Evolutionary conservation across 805 yeast species (phyloP), one percentile per base, ranked within the genome.

Genomic region (Ogataea minuta): DNA sequence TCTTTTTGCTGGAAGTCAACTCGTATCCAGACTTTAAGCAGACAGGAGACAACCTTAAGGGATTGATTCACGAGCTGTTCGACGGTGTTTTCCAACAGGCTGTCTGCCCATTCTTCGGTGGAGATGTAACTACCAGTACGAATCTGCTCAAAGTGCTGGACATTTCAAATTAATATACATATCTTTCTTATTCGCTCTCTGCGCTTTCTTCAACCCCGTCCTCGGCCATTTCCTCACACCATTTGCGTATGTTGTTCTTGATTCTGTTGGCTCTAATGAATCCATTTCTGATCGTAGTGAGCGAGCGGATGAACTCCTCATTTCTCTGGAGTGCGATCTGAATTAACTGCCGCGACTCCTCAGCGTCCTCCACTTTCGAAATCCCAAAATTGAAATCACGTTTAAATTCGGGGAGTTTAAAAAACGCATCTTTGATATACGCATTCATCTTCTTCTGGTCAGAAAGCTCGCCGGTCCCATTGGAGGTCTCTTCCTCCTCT

Each of bases 11-110:
- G 28, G 98, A 93, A 60, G 86, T 89, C 31, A 93, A 93, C 55
- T 82, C 98, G 11, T 93, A 83, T 56, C 99, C 99, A 1, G 99
- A 93, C 58, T 93, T 93, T 66, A 89, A 88, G 55, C 99, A 93
- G 63, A 93, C 98, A 0, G 99, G 99, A 12, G 75, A 67, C 11
- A 83, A 74, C 6, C 67, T 91, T 51, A 84, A 83, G 54, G 67
- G 52, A 2, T 54, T 88, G 15, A 84, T 93, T 21, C 70, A 71
- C 46, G 83, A 74, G 24, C 66, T 90, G 30, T 84, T 90, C 53
- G 79, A 74, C 19, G 72, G 71, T 9, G 75, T 79, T 0, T 75
- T 77, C 0, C 52, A 60, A 3, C 59, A 63, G 7, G 68, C 74
- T 8, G 76, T 82, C 23, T 63, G 54, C 9, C 84, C 86, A 3